Evolutionary conservation across 2,329 filamentous ascomycete genomes (phyloP), one percentile per base, ranked within the genome.

Genomic region (Atkinsonella hypoxylon): DNA sequence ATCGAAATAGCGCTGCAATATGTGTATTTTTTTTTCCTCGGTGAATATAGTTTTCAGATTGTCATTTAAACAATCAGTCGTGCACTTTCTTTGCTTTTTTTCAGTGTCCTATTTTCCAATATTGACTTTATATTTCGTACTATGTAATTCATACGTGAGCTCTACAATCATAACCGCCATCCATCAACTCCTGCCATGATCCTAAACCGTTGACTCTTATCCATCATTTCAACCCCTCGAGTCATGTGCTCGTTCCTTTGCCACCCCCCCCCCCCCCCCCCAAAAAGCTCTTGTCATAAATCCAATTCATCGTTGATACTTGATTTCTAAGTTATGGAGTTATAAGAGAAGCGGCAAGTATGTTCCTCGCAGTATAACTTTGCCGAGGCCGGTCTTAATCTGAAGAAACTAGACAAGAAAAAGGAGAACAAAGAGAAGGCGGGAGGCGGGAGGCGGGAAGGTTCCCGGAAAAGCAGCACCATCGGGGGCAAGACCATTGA

Each of bases 151-250:
- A 55, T 63, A 53, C 55, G 54, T 59, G 53, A 58, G 54, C 53
- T 61, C 57, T 54, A 55, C 57, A 56, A 54, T 62, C 59, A 59
- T 63, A 59, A 57, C 53, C 53, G 53, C 54, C 51, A 51, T 58
- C 56, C 48, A 55, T 56, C 56, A 60, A 57, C 51, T 51, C 51
- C 45, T 34, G 39, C 42, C 0, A 38, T 20, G 13, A 30, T 32
- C 40, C 22, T 30, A 32, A 4, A 34, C 18, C 34, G 4, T 36
- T 30, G 47, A 15, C 22, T 40, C 22, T 49, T 49, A 52, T 42
- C 43, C 53, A 51, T 45, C 42, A 30, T 30, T 26, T 5, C 42
- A 32, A n/a, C 42, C 22, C 26, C n/a, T 44, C 42, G 9, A n/a
- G 2, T 6, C 18, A 10, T 20, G 4, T 15, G 11, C 3, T 22